Base-by-base conservation (phyloP, 768 basidiomycete genomes). In the Rhodotorula toruloides region DNA sequence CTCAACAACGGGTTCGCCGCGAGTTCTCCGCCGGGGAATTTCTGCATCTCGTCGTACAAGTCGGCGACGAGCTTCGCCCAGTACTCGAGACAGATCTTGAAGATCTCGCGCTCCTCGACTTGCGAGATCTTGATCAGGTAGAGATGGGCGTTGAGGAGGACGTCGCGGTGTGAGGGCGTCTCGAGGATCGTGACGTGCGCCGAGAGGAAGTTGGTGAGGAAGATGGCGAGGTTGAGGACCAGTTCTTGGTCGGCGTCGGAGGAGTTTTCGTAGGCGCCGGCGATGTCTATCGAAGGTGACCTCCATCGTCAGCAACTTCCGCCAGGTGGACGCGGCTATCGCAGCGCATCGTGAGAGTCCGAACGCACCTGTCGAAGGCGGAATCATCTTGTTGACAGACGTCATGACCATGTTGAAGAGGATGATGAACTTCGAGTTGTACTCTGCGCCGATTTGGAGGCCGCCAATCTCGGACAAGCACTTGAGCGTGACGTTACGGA, bases 71-170 rank as follows among this genome's bases (percentile, higher is more conserved):
- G 86, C 78, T 93, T 92, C 60, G 86, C 78, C 91, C 96, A 99
- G 79, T 98, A 99, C 76, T 98, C 96, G 75, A 98, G 79, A 73
- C 94, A 96, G 75, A 99, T 96, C 80, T 99, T 99, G 86, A 98
- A 98, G 70, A 99, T 89, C 78, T 99, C 96, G 57, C 94, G 87
- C 76, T 99, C 96, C 74, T 99, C 94, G 42, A 99, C 96, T 72
- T 92, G 91, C 0, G 91, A 93, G 43, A 99, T 86, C 79, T 97
- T 98, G 76, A 98, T 90, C 85, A 99, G 91, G 79, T 98, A 99
- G 36, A 94, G 81, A 78, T 99, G 94, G 0, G 94, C 93, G 76
- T 98, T 99, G 58, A 97, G 84, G 34, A 99, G 82, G 1, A 98
- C 87, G 73, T 94, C 91, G 54, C 89, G 90, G 76, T 94, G 89